Evolutionary conservation across 2,329 filamentous ascomycete genomes (phyloP), one percentile per base, ranked within the genome.

Genomic region (Pyrenophora graminea): DNA sequence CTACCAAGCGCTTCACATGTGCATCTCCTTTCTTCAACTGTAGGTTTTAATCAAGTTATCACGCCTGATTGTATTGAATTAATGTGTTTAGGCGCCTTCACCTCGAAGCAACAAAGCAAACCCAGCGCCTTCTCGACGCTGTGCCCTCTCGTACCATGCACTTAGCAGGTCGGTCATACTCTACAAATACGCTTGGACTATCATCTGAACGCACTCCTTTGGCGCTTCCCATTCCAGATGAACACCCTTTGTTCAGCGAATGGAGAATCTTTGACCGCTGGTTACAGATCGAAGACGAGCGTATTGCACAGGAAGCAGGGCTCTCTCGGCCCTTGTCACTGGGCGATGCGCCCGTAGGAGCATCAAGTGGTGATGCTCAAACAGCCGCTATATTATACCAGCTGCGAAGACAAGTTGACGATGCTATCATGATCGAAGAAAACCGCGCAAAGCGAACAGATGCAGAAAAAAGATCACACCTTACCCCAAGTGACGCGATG

Each of bases 1-100:
- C 41, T 69, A 63, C 43, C 65, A 69, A 38, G 63, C 66, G 6
- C 39, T 70, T 7, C 62, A 69, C 33, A 62, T 71, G 64, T 69
- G 67, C 38, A 67, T 67, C 13, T 62, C 61, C 2, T 70, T 68
- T 40, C 39, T 71, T 13, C 64, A 69, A 33, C 46, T 70, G 67
- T 70, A 55, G 46, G 59, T 51, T 3, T 21, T 7, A 36, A 10
- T 2, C 6, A 6, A 18, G 5, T 19, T 6, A 10, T 13, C 6
- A 43, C 25, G 21, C 18, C 3, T 10, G 4, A 13, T 9, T 12
- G 12, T 21, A 21, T 17, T 21, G 8, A 36, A 61, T 63, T 40
- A 68, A 31, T 18, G 4, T 2, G 10, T n/a, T 12, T 38, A 69
- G 67, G 8, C 64, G 67, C 13, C 54, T 69, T 5, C 61, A 66